These are phyloP conservation scores for Effrenium voratum DNA, from an alignment of 73 alveolate genomes.

Conservation along the genomic window DNA sequence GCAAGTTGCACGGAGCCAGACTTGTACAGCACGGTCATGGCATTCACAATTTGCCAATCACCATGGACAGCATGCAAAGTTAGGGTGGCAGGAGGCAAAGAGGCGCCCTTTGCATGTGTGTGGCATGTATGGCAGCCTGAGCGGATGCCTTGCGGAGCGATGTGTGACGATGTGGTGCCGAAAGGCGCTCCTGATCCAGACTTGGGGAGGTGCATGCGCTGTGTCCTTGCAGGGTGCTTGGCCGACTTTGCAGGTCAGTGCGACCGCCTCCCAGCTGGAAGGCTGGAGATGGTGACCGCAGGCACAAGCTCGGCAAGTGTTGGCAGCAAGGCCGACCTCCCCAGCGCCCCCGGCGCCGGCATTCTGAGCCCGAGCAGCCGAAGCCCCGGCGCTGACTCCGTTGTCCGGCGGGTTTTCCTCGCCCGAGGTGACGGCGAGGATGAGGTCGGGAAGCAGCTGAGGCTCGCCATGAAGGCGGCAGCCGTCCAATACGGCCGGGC, in stretches of 20 bases:
- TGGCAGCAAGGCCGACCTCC: background rate
- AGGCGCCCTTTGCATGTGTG: no score
- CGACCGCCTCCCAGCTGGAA: constrained; percentile 92
- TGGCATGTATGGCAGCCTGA: no score
- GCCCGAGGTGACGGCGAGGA: background rate
- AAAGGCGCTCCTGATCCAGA: no score
- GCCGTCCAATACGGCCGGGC: constrained; percentile 59
- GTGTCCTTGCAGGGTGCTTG: no score
- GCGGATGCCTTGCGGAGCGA: no score
- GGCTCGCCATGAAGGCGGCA: constrained; percentile 65
- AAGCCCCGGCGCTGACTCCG: background rate
- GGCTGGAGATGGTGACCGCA: constrained; percentile 19
- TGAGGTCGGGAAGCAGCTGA: constrained; percentile 29
- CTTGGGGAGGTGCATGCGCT: no score
- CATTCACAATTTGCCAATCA: no score
- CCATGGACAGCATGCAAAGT: no score
- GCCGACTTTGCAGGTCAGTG: constrained; percentile 29
- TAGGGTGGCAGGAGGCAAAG: no score
- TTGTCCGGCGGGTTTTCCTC: background rate
- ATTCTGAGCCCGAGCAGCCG: background rate
- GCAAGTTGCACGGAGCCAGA: no score
- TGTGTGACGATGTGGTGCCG: no score
- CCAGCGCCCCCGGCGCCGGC: background rate
- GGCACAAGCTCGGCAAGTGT: background rate
- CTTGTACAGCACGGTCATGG: no score